These are phyloP conservation scores for Alternaria hordeiaustralica DNA, from an alignment of 2,329 filamentous ascomycete genomes.

Conservation along the genomic window DNA sequence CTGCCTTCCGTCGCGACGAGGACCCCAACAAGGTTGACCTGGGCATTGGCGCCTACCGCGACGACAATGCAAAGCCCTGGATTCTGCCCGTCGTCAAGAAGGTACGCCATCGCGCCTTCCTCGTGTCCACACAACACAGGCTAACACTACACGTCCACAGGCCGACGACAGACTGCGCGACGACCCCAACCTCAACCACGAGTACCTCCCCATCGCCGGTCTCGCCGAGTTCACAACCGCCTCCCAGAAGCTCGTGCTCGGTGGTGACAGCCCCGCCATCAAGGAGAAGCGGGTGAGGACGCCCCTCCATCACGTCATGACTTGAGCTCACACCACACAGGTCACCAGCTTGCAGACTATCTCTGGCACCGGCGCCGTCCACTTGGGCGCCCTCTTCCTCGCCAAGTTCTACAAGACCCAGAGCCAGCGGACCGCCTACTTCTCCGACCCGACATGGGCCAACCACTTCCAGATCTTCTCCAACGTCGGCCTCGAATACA, in stretches of 20 bases:
- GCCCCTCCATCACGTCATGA: conserved; percentile 25
- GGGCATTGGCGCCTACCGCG: conserved; percentile 93
- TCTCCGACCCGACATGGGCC: conserved; percentile 95
- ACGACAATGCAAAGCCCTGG: conserved; percentile 96
- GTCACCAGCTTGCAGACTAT: conserved; percentile 87
- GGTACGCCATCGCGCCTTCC: conserved; percentile 60
- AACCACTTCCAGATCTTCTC: conserved; percentile 99
- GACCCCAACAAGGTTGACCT: conserved; percentile 86
- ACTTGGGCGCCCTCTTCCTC: conserved; percentile 92
- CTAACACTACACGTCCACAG: conserved; percentile 56
- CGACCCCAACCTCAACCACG: conserved; percentile 92
- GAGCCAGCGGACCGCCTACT: conserved; percentile 77
- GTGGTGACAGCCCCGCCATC: conserved; percentile 79
- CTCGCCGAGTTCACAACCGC: conserved; percentile 84
- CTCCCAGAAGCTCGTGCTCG: conserved; percentile 88
- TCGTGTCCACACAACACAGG: background rate
- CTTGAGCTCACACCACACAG: conserved; percentile 48
- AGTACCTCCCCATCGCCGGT: conserved; percentile 96
- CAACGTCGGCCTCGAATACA: conserved; percentile 81
- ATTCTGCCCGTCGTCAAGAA: conserved; percentile 95
- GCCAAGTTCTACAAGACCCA: conserved; percentile 79
- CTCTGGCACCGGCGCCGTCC: conserved; percentile 94
- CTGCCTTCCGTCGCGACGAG: conserved; percentile 82
- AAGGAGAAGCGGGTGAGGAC: conserved; percentile 74
- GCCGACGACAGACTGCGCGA: conserved; percentile 88